These are phyloP conservation scores for Russula virescens DNA, from an alignment of 768 basidiomycete species.

Conservation along the genomic window DNA sequence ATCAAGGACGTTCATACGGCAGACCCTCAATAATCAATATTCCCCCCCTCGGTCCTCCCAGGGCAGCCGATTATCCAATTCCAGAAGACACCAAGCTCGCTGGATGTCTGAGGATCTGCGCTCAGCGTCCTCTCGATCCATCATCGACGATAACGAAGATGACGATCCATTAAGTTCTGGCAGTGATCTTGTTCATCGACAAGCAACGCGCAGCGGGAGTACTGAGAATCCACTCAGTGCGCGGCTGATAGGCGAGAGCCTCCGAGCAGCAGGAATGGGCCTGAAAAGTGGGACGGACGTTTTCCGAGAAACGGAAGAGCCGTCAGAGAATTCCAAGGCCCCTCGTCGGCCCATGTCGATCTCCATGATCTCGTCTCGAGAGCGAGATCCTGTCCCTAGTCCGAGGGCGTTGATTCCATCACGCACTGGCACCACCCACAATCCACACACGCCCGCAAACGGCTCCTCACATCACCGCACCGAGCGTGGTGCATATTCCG, in stretches of 20 bases:
- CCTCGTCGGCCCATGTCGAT: conserved; percentile 1
- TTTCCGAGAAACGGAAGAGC: conserved; percentile 26
- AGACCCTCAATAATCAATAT: conserved; percentile 20
- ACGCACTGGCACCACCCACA: conserved; percentile 7
- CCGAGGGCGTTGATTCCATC: conserved; percentile 7
- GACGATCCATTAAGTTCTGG: conserved; percentile 23
- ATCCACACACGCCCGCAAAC: conserved; percentile 26
- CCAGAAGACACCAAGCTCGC: conserved; percentile 45
- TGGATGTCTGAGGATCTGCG: conserved; percentile 49
- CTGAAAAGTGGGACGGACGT: conserved; percentile 34
- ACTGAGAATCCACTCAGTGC: conserved; percentile 62
- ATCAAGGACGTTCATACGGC: conserved; percentile 22
- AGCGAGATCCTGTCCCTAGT: not conserved
- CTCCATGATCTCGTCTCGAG: not conserved
- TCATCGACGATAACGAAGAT: conserved; percentile 28
- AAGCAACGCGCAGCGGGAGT: conserved; percentile 58
- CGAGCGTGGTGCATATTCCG: conserved; percentile 21
- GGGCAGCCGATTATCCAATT: conserved; percentile 39
- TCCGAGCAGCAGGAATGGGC: conserved; percentile 65
- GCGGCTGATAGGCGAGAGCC: conserved; percentile 58
- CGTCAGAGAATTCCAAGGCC: not conserved
- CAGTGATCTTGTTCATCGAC: conserved; percentile 40
- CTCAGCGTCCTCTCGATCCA: conserved; percentile 23
- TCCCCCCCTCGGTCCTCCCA: conserved; percentile 30
- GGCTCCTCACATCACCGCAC: not conserved